Evolutionary conservation across 2,329 filamentous ascomycete genomes (phyloP), one percentile per base, ranked within the genome.

Genomic region (Cadophora gregata): DNA sequence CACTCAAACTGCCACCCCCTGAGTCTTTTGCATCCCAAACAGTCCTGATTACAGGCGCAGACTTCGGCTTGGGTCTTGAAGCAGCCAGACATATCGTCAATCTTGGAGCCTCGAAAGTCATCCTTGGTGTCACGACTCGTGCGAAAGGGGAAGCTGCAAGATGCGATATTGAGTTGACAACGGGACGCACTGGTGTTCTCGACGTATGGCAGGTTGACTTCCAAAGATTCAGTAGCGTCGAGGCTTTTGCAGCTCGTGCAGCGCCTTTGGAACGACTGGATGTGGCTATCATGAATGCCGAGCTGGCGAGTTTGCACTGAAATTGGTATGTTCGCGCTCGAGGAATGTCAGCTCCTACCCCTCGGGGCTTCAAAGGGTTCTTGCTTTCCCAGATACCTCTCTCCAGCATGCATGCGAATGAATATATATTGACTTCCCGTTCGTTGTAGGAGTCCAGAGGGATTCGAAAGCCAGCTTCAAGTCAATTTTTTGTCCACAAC

Each of bases 21-120:
- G 45, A 25, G 12, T 66, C 64, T 7, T 62, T 66, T 27, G 38
- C 9, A 36, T 66, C 64, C 9, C 64, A 62, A 51, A 66, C 59
- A 50, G 50, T 66, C n/a, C 53, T 71, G 36, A 47, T 69, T 16
- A 68, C 68, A 3, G 82, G 81, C n/a, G 76, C 80, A 51, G 83
- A 81, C 64, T 74, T 74, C 4, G 81, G 82, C 1, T 73, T 84
- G 0, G 81, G 81, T 1, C 72, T 80, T 0, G 81, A 81, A 68
- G 75, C 80, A 0, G 76, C 77, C 14, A 74, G 75, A 0, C 79
- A 83, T 48, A 74, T 82, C 1, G 74, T 80, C 19, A 60, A 55
- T 0, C 75, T 80, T 1, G 77, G 78, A 0, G 67, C 78, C 4
- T 72, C 74, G 0, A 78, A 74, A 14, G 71, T 84, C 2, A 77